Percentiles rank a stretch among this genome's conserved stretches.
Conservation (phyloP, 2,329 filamentous ascomycete genomes). For the Colletotrichum melonis region DNA sequence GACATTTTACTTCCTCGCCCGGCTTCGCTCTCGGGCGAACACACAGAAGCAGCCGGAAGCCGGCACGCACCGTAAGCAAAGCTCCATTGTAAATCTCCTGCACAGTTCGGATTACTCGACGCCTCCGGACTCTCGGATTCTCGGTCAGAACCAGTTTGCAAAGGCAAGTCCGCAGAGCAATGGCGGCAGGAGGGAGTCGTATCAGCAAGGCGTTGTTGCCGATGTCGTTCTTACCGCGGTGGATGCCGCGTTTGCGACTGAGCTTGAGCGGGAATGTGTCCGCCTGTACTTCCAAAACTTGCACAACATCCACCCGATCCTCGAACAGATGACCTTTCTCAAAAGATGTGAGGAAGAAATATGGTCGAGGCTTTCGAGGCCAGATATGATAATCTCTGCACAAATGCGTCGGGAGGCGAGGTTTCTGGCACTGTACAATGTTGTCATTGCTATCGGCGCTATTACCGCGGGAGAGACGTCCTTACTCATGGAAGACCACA, state of each 20-base stretch:
- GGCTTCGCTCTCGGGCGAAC: conserved; percentile 31
- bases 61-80: conserved; percentile 4
- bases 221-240: not conserved
- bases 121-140: conserved; percentile 20
- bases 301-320: conserved; percentile 39
- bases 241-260: conserved; percentile 19
- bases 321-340: conserved; percentile 35
- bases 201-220: not conserved
- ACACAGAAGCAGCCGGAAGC: conserved; percentile 11
- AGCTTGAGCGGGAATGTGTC: conserved; percentile 37
- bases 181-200: conserved; percentile 1
- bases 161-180: conserved; percentile 16
- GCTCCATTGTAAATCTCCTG: conserved; percentile 37
- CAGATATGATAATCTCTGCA: not conserved
- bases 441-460: conserved; percentile 34
- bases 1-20: conserved; percentile 34
- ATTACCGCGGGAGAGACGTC: conserved; percentile 36
- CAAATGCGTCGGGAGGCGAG: conserved; percentile 18
- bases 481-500: conserved; percentile 33
- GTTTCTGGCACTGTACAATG: conserved; percentile 35
- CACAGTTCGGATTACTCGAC: conserved; percentile 38
- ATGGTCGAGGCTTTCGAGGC: conserved; percentile 17
- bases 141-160: conserved; percentile 7
- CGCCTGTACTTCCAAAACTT: conserved; percentile 39
- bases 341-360: conserved; percentile 35